Evolutionary conservation across 305 asterid species (phyloP).

Genomic region (Petunia hybrid): DNA sequence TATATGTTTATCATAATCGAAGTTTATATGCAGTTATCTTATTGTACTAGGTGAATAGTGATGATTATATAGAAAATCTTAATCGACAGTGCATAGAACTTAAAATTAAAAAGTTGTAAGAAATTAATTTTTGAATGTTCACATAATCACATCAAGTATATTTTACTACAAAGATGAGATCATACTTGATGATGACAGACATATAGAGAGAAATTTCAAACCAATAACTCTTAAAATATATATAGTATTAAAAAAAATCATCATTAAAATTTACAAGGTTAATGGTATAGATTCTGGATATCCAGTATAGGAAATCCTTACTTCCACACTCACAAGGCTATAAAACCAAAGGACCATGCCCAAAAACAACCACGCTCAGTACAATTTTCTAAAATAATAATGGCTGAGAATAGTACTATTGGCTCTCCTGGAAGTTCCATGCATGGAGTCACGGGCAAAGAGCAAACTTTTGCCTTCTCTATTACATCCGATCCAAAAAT

Average conservation of each 20-base stretch:
- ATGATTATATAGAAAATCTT: no score
- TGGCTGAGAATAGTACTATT: constrained; percentile 41
- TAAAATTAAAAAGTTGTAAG: not conserved
- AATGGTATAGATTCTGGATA: not conserved
- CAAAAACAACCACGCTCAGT: not conserved
- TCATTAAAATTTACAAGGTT: not conserved
- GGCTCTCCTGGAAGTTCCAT: constrained; percentile 50
- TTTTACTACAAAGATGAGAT: not conserved
- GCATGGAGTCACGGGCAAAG: constrained; percentile 64
- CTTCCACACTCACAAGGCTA: not conserved
- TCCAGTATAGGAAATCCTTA: not conserved
- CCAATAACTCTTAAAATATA: no score
- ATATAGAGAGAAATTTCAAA: not conserved
- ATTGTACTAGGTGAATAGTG: no score
- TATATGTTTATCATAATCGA: no score
- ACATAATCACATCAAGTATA: not conserved
- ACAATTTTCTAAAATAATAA: not conserved
- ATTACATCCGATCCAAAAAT: constrained; percentile 37
- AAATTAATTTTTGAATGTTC: not conserved
- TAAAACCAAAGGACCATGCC: constrained; percentile 4
- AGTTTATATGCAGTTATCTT: no score
- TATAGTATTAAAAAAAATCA: not conserved
- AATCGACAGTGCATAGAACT: no score
- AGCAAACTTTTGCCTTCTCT: constrained; percentile 52
- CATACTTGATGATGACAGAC: not conserved